Base-by-base conservation (phyloP, 1,139 yeast genomes). In the Hemisphaericaspora subhashii region DNA sequence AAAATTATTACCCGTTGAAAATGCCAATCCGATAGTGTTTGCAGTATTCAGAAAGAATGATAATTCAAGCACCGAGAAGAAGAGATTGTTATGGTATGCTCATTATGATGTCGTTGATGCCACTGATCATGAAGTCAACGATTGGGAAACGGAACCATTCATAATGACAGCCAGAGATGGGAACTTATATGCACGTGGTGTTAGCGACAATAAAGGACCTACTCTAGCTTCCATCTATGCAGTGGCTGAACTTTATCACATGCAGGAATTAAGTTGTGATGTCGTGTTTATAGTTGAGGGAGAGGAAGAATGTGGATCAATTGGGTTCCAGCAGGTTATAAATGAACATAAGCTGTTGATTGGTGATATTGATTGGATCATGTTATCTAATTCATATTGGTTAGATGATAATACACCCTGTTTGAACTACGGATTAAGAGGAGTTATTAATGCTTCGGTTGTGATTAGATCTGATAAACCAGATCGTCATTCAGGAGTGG, bases 401-500 rank as follows among this genome's bases (percentile, higher is more conserved):
- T 72, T 92, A 16, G 96, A 90, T 55, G 95, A 88, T 50, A 68
- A 72, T 7, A 82, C 83, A 7, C 98, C 98, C 1, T 92, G 98
- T 59, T 68, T 92, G 48, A 92, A 92, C 55, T 92, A 90, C 59
- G 98, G 98, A 0, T 70, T 92, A 41, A 76, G 98, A 55, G 98
- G 98, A 32, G 92, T 90, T 5, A 73, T 92, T 26, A 86, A 88
- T 58, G 85, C 89, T 2, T 70, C 81, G n/a, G 76, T 92, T 3
- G 79, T 78, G 28, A 72, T 92, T 12, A 67, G 70, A 39, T 81
- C 90, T 36, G 88, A 79, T 43, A 74, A 74, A 45, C 95, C 95
- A 1, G 98, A 92, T 62, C 71, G 95, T 45, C 98, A 92, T 55
- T 88, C 97, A 0, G 98, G 98, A 45, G 95, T 92, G 12, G 95